Percentiles rank a stretch among this genome's conserved stretches.
These are phyloP conservation scores for Sporothrix sp. DNA, from an alignment of 2,329 filamentous ascomycete genomes.

Conservation along the genomic window DNA sequence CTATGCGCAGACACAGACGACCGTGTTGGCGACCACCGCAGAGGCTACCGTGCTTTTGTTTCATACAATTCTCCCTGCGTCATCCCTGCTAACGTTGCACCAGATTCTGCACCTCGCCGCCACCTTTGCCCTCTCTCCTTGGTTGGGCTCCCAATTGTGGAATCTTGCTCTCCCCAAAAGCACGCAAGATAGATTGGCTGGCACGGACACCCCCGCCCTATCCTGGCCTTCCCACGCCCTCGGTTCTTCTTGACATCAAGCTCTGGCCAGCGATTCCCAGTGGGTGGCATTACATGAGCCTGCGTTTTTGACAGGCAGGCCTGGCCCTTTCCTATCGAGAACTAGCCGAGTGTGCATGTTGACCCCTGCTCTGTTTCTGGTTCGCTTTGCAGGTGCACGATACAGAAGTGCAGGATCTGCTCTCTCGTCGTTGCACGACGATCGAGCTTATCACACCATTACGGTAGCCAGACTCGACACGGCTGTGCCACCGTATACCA, in stretches of 20 bases:
- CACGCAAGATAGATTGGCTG: not conserved
- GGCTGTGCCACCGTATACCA: not conserved
- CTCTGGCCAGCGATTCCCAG: no score
- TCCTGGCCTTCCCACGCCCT: not conserved
- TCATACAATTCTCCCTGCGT: conserved; percentile 1
- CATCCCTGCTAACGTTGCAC: not conserved
- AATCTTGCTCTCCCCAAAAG: no score
- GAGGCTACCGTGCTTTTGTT: conserved; percentile 1
- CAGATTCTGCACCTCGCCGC: conserved; percentile 13
- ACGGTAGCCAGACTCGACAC: not conserved
- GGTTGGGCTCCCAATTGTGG: not conserved
- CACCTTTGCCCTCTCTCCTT: not conserved
- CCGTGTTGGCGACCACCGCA: no score
- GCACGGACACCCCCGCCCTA: not conserved
- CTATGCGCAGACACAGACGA: no score
- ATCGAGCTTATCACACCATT: conserved; percentile 10
- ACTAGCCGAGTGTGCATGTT: conserved; percentile 12
- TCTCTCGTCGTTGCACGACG: conserved; percentile 1
- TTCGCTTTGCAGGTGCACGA: no score
- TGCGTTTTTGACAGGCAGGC: not conserved
- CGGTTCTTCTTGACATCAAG: conserved; percentile 1
- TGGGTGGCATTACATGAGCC: no score
- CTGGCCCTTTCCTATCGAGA: not conserved
- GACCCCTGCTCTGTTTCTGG: not conserved
- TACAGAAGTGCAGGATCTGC: conserved; percentile 13